Conservation (phyloP, 495 filamentous ascomycete genomes). For the Penicillium steckii region DNA sequence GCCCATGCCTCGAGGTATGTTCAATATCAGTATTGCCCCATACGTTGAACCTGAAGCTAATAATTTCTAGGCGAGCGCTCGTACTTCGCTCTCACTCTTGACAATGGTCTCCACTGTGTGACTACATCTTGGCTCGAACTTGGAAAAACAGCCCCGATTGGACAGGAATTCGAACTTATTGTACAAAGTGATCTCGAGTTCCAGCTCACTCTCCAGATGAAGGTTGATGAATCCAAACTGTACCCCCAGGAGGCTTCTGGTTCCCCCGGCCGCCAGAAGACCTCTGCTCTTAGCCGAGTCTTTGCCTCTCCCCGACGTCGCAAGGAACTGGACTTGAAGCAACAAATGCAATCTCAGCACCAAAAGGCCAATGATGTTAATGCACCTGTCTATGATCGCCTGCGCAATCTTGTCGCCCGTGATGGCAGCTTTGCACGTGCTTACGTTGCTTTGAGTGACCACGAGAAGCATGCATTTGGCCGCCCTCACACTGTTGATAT, state of each 20-base stretch:
- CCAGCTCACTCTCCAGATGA: conserved; percentile 93
- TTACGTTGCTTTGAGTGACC: conserved; percentile 89
- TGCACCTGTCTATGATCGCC: conserved; percentile 70
- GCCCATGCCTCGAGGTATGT: conserved; percentile 84
- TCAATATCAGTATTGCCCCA: neutral
- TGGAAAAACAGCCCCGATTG: conserved; percentile 89
- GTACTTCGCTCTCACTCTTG: conserved; percentile 90
- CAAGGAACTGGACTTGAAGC: conserved; percentile 83
- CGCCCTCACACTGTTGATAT: conserved; percentile 83
- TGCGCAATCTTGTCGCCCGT: conserved; percentile 79
- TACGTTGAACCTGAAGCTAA: conserved; percentile 30
- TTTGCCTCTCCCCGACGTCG: conserved; percentile 94
- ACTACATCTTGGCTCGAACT: conserved; percentile 95
- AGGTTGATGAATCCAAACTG: conserved; percentile 72
- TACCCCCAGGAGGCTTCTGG: conserved; percentile 47
- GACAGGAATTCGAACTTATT: conserved; percentile 96
- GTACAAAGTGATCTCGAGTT: conserved; percentile 97
- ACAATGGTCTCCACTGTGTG: conserved; percentile 97
- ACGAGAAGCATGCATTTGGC: conserved; percentile 82
- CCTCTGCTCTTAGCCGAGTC: conserved; percentile 84
- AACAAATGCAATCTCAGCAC: conserved; percentile 72
- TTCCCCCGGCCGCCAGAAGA: conserved; percentile 63
- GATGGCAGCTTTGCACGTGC: conserved; percentile 93
- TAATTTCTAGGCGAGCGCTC: conserved; percentile 69
- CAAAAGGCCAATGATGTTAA: conserved; percentile 70